Percentiles rank a stretch among this genome's conserved stretches.
Evolutionary conservation across 805 yeast species (phyloP).

Genomic region (Ogataea naganishii): DNA sequence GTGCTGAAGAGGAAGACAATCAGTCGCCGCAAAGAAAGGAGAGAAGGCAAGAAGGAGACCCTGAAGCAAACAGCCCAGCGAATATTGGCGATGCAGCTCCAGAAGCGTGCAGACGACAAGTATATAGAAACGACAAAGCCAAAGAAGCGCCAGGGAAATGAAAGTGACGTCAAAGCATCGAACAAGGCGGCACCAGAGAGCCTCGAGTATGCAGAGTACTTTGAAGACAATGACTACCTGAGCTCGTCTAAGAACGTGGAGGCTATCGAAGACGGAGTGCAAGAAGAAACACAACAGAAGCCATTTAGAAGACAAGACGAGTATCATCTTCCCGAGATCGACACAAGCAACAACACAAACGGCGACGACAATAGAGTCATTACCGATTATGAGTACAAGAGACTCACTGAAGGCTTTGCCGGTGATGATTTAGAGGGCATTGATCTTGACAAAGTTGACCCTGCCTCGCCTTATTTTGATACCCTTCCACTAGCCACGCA

Average conservation of each 20-base stretch:
- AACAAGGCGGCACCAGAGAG: constrained; percentile 14
- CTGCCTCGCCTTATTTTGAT: constrained; percentile 69
- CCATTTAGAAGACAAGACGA: constrained; percentile 61
- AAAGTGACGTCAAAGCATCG: constrained; percentile 5
- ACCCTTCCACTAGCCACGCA: constrained; percentile 78
- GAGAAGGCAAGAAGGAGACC: constrained; percentile 66
- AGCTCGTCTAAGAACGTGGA: too few relatives aligned
- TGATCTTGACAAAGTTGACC: constrained; percentile 70
- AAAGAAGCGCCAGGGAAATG: constrained; percentile 2
- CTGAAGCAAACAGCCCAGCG: constrained; percentile 72
- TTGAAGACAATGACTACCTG: constrained; percentile 25
- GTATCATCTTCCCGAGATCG: constrained; percentile 72
- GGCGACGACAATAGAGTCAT: constrained; percentile 64
- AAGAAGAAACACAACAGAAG: constrained; percentile 3
- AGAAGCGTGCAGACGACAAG: constrained; percentile 36
- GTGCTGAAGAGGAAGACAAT: constrained; percentile 73
- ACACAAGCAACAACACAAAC: constrained; percentile 38
- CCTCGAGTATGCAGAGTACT: constrained; percentile 24
- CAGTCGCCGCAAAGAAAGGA: constrained; percentile 55
- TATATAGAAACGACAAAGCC: too few relatives aligned
- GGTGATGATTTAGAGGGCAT: constrained; percentile 61
- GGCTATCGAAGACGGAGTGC: not conserved
- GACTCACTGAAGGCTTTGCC: constrained; percentile 46
- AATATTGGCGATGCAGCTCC: constrained; percentile 72
- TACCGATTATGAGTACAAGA: constrained; percentile 63